Base-by-base conservation (phyloP, 2,329 filamentous ascomycete genomes). In the Xylaria multiplex region DNA sequence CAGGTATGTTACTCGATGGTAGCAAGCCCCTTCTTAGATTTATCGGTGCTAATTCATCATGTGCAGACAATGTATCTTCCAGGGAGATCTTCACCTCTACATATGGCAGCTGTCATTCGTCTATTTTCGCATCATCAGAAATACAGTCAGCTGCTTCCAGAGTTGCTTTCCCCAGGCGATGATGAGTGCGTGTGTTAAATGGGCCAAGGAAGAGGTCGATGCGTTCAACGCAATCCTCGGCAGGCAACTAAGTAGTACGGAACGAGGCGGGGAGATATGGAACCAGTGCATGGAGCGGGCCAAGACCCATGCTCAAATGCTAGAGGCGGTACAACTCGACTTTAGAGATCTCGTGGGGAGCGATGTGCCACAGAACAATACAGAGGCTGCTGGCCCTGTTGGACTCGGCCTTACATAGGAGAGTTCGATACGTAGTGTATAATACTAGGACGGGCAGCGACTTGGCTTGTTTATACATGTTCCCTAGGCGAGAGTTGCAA, bases 151-250 rank as follows among this genome's bases (percentile, higher is more conserved):
- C 74, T 94, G 92, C 75, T 97, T 96, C 79, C 93, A 97, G 76
- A 82, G 84, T 59, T 97, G 93, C 77, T 98, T 98, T 77, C 90
- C 93, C 11, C 86, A 92, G 30, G 84, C 89, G 14, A 93, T 96
- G 83, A 96, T 96, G 86, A 97, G 93, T 74, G 93, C 94, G 0
- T 97, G 93, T 73, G 95, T 99, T 73, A 96, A 95, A 76, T 99
- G 96, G 96, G 94, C 93, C n/a, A 98, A 97, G 79, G 91, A 96
- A 73, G 90, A 97, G 76, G 89, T 98, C 1, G 94, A 97, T 73
- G 89, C 89, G 1, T 98, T 98, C 83, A 98, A 97, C 74, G 85
- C 85, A 52, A 89, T 96, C 57, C 83, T 99, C 43, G 88, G 86
- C 42, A 85, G 95, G 65, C 96, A 98, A 80, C 82, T 99, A 67